Evolutionary conservation across 1,139 yeast genomes (phyloP), one percentile per base, ranked within the genome.

Genomic region (Suhomyces maxii): DNA sequence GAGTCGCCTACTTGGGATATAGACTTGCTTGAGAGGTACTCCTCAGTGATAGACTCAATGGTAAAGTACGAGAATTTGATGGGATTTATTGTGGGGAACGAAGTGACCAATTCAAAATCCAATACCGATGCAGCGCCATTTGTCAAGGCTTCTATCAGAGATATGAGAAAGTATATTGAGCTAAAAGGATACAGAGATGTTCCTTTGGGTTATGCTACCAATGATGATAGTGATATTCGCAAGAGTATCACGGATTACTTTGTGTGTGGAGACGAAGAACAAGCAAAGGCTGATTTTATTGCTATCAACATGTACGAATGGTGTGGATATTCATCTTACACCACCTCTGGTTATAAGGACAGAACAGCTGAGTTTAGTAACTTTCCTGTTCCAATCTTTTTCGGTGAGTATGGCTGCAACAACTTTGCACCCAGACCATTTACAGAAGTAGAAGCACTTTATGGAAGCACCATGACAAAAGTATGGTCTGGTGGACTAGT

Each of bases 251-350:
- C 83, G 11, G 63, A 71, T 37, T 82, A 80, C 58, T 77, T 81
- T 55, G 69, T 71, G 12, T 82, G 86, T 60, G 74, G 68, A 8
- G 64, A 67, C 11, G 68, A 66, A 2, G 57, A 53, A 8, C 9
- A 30, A 23, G 23, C 3, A 18, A 10, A n/a, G 13, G 48, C 50
- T 13, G 86, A 82, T 55, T 82, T 82, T 54, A 76, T 79, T 55
- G 86, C 84, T 1, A 68, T 82, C 41, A 82, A 82, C 55, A 81
- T 80, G 77, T 82, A 81, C 58, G 85, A 81, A 57, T 82, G 87
- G 86, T 82, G 87, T 65, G 87, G 86, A 0, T 76, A 79, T 51
- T 81, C 86, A 0, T 71, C 80, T 7, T 80, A 70, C 57, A 69
- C 74, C 12, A 71, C 79, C 3, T 79, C 84, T 40, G 86, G 86